These are phyloP conservation scores for Articulospora tetracladia DNA, from an alignment of 495 filamentous ascomycete species.

Conservation along the genomic window DNA sequence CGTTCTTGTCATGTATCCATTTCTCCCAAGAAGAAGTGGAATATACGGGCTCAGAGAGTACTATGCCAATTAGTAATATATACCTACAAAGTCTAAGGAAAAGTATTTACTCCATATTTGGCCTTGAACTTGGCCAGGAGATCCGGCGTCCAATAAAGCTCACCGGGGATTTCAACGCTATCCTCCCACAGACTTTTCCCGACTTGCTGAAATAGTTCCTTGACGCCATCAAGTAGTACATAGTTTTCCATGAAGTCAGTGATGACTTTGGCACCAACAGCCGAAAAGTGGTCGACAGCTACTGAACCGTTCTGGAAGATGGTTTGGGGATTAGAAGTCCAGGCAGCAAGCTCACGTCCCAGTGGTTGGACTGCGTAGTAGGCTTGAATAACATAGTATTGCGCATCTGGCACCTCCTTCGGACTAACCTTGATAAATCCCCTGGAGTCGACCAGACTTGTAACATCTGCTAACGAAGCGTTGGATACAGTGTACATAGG, in stretches of 20 bases:
- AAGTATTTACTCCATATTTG: conserved; percentile 11
- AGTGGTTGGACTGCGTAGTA: background rate
- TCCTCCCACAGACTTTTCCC: conserved; percentile 51
- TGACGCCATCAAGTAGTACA: conserved; percentile 32
- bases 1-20: conserved; percentile 3
- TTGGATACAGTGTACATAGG: background rate
- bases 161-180: conserved; percentile 38
- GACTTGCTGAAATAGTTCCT: conserved; percentile 31
- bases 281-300: conserved; percentile 46
- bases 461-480: background rate
- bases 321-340: conserved; percentile 14
- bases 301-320: conserved; percentile 44
- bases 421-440: background rate
- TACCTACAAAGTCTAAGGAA: background rate
- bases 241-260: conserved; percentile 44
- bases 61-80: background rate
- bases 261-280: conserved; percentile 35
- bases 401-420: background rate
- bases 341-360: conserved; percentile 1
- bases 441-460: background rate
- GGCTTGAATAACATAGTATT: background rate
- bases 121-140: conserved; percentile 25
- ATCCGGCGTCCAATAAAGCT: conserved; percentile 39
- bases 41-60: conserved; percentile 32
- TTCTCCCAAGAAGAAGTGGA: conserved; percentile 31